Conservation (phyloP, 2,329 filamentous ascomycete genomes). For the Ceratocystiopsis sp. region DNA sequence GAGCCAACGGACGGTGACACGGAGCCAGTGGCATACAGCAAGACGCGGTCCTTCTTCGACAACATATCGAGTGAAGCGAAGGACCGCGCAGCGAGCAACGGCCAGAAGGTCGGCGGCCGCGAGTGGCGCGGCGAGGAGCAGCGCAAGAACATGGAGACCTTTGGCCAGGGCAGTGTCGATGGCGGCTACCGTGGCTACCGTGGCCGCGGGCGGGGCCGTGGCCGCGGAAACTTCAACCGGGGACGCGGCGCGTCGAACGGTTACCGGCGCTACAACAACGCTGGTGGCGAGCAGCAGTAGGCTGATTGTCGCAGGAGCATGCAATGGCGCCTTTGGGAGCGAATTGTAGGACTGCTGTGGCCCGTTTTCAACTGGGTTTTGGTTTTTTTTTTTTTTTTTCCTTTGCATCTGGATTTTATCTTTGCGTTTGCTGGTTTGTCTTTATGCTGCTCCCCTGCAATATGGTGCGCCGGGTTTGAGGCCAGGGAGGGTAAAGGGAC, state of each 20-base stretch:
- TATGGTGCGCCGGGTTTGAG: too few relatives aligned
- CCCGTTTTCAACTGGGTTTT: too few relatives aligned
- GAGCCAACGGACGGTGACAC: slow-evolving; percentile 2
- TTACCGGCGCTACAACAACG: slow-evolving; percentile 6
- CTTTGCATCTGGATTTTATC: too few relatives aligned
- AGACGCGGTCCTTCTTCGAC: slow-evolving; percentile 83
- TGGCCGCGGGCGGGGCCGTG: slow-evolving; percentile 60
- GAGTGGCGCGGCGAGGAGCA: slow-evolving; percentile 89
- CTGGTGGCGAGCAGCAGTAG: slow-evolving; percentile 1
- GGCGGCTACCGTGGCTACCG: slow-evolving; percentile 59
- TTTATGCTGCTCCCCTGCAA: too few relatives aligned
- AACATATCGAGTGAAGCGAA: slow-evolving; percentile 92
- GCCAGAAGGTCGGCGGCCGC: slow-evolving; percentile 54
- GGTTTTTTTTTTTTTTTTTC: too few relatives aligned
- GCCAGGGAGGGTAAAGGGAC: too few relatives aligned
- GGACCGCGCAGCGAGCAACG: slow-evolving; percentile 61
- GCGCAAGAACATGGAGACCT: slow-evolving; percentile 92
- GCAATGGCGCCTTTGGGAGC: too few relatives aligned
- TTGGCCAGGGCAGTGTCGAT: slow-evolving; percentile 91
- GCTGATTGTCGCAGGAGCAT: not conserved
- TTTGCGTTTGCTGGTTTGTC: too few relatives aligned
- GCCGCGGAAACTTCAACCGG: slow-evolving; percentile 28
- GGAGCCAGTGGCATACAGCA: slow-evolving; percentile 57
- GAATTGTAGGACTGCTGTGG: too few relatives aligned
- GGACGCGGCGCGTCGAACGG: slow-evolving; percentile 17